Percentiles rank a stretch among this genome's conserved stretches.
Conservation (phyloP, 805 yeast genomes). For the Starmerella roubikii region DNA sequence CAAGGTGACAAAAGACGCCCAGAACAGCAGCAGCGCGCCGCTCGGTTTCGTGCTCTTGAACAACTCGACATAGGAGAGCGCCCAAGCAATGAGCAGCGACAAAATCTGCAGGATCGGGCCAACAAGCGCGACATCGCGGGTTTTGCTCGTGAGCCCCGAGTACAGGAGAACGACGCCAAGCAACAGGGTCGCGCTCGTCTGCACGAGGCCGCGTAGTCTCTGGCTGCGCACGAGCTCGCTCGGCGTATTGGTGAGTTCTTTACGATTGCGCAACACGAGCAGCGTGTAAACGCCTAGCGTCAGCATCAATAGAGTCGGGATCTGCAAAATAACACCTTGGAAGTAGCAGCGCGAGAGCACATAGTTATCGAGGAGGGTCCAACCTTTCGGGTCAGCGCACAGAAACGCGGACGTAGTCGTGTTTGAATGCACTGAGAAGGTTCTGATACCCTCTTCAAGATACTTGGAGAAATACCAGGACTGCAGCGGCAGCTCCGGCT, state of each 20-base stretch:
- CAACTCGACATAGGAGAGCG: slow-evolving; percentile 59
- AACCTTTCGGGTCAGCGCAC: slow-evolving; percentile 14
- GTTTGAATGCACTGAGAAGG: neutral
- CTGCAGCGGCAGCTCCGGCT: neutral
- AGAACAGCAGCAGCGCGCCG: slow-evolving; percentile 57
- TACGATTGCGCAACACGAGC: slow-evolving; percentile 17
- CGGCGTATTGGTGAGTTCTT: slow-evolving; percentile 3
- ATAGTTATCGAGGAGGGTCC: slow-evolving; percentile 13
- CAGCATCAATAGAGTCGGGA: slow-evolving; percentile 24
- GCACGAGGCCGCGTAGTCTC: slow-evolving; percentile 18
- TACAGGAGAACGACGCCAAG: slow-evolving; percentile 14
- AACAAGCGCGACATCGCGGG: slow-evolving; percentile 24
- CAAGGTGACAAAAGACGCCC: slow-evolving; percentile 47
- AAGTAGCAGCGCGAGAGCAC: slow-evolving; percentile 29
- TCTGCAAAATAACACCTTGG: slow-evolving; percentile 25
- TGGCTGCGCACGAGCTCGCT: slow-evolving; percentile 17
- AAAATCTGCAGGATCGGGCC: slow-evolving; percentile 30
- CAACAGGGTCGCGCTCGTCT: slow-evolving; percentile 15
- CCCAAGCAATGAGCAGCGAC: slow-evolving; percentile 39
- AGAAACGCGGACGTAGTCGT: slow-evolving; percentile 2
- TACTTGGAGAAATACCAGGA: neutral
- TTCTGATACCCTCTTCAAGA: neutral
- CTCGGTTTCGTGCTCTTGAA: slow-evolving; percentile 50
- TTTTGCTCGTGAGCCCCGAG: slow-evolving; percentile 7
- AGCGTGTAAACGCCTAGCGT: slow-evolving; percentile 24